Evolutionary conservation across 345 rosid genomes (phyloP), one percentile per base, ranked within the genome.

Genomic region (Heritiera littoralis): DNA sequence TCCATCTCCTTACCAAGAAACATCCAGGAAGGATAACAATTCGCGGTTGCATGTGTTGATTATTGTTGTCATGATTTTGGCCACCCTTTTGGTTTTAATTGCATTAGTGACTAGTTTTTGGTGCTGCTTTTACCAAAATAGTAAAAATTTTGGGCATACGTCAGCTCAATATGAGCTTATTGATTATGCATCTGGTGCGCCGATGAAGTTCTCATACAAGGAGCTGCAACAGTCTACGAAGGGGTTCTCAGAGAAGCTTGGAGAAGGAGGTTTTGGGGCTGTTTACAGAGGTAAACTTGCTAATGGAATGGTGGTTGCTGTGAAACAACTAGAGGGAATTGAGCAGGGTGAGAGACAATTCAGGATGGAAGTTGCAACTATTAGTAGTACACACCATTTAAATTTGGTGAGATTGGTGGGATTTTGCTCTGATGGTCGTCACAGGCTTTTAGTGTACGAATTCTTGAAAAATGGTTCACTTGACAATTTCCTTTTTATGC

Each of bases 311-410:
- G 79, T 64, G 38, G 86, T 90, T 56, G 92, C 94, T 7, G 92
- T 88, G 65, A 92, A 92, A 83, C 89, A 85, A 48, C 86, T 92
- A 0, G 90, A 90, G 83, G 87, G 90, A 1, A 88, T 89, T 35
- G 88, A 87, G 68, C 93, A 89, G 76, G 92, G 89, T 48, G 92
- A 90, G 78, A 90, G 78, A 73, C 89, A 87, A 74, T 92, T 92
- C 82, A 79, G 93, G 80, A 89, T 90, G 88, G 94, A 90, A 79
- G 92, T 92, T 30, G 89, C 91, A 20, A 86, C 93, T 48, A 89
- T 92, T 66, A 88, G 94, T 74, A 90, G 89, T 75, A 87, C 90
- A 14, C 96, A 92, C 85, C 96, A 92, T 83, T 40, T 90, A 78
- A 89, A 86, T 83, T 84, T 92, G 66, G 92, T 90, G 52, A 84